These are phyloP conservation scores for Thelephora aurantiotincta DNA, from an alignment of 768 basidiomycete species.

Conservation along the genomic window DNA sequence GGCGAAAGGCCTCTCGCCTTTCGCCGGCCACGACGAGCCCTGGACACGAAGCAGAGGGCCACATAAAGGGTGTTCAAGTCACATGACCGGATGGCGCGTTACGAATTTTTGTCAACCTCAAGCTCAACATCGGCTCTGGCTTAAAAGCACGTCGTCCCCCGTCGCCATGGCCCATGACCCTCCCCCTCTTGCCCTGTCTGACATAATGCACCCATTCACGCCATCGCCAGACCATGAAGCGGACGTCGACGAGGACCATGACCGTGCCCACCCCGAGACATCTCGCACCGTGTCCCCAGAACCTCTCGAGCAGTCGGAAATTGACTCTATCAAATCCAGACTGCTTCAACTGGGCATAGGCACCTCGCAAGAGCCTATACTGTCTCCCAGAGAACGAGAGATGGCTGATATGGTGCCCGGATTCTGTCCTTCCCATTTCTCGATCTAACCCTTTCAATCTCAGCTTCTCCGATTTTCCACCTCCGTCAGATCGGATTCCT, in stretches of 20 bases:
- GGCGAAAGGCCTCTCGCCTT: too few species aligned
- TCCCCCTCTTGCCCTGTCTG: constrained; percentile 34
- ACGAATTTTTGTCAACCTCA: constrained; percentile 1
- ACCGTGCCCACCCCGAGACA: constrained; percentile 7
- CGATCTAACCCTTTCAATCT: constrained; percentile 1
- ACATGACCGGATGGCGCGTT: constrained; percentile 1
- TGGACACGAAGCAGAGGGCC: too few species aligned
- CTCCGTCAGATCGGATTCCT: constrained; percentile 21
- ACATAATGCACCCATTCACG: constrained; percentile 40
- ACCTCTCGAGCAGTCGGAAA: constrained; percentile 30
- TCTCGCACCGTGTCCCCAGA: constrained; percentile 18
- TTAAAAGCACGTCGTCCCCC: constrained; percentile 2
- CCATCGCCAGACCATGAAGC: constrained; percentile 28
- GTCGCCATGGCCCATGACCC: constrained; percentile 19
- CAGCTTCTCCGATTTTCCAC: constrained; percentile 37
- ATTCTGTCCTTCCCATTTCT: constrained; percentile 1
- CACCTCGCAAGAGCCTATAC: constrained; percentile 12
- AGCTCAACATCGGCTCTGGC: constrained; percentile 3
- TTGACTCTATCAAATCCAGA: constrained; percentile 32
- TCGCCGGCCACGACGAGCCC: too few species aligned
- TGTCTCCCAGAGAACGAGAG: constrained; percentile 31
- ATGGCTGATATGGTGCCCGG: constrained; percentile 37
- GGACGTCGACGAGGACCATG: constrained; percentile 13
- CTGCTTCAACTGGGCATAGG: constrained; percentile 28
- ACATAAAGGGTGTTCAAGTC: neutral